These are phyloP conservation scores for Cytospora mali DNA, from an alignment of 2,329 filamentous ascomycete genomes.

Conservation along the genomic window DNA sequence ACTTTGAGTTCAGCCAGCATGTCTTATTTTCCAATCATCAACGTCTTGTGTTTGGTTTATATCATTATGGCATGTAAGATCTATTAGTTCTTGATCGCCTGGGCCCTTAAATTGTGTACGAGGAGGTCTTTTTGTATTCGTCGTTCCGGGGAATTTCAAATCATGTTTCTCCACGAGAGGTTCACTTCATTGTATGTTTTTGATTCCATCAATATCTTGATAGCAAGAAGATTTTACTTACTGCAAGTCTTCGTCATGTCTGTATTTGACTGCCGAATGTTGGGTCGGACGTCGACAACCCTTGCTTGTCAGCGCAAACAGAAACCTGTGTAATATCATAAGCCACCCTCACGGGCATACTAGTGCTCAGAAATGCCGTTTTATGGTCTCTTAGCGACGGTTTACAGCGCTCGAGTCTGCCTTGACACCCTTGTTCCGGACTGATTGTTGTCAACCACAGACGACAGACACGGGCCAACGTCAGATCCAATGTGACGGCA, in stretches of 20 bases:
- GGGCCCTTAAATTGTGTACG: not conserved
- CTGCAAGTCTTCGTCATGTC: not conserved
- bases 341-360: not conserved
- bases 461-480: too few relatives aligned
- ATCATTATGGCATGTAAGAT: not conserved
- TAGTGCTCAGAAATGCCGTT: not conserved
- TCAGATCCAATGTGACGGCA: too few relatives aligned
- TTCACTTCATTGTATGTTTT: not conserved
- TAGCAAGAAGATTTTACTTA: not conserved
- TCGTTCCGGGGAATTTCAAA: not conserved
- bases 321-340: too few relatives aligned
- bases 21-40: not conserved
- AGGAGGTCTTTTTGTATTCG: not conserved
- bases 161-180: not conserved
- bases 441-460: too few relatives aligned
- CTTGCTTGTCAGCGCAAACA: not conserved
- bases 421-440: too few relatives aligned
- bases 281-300: not conserved
- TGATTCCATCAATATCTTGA: not conserved
- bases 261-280: not conserved
- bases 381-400: too few relatives aligned
- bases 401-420: not conserved
- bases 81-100: not conserved
- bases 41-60: not conserved
- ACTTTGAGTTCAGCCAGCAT: not conserved